Evolutionary conservation across 148 eudicot genomes (phyloP).

Genomic region (Camellia japonica): DNA sequence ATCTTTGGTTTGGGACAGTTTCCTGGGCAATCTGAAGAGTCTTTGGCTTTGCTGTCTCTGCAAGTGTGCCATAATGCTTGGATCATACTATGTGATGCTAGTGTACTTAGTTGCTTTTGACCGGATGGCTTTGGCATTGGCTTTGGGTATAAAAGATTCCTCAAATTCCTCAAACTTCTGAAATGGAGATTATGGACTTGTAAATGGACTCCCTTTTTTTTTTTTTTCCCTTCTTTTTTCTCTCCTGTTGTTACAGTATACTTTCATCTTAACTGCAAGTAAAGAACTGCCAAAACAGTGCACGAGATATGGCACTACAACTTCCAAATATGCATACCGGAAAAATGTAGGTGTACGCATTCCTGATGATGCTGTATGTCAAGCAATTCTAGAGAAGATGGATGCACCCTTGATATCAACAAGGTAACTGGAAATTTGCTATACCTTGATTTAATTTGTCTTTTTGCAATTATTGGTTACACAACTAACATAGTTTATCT

Average conservation of each 20-base stretch:
- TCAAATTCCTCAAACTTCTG: slow-evolving; percentile 4
- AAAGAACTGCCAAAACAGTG: slow-evolving; percentile 80
- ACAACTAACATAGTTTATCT: background rate
- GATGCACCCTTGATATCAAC: slow-evolving; percentile 77
- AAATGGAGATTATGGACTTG: background rate
- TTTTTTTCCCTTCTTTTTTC: too few species aligned
- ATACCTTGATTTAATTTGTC: background rate
- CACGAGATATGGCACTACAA: slow-evolving; percentile 54
- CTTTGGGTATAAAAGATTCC: background rate
- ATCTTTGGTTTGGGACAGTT: slow-evolving; percentile 1
- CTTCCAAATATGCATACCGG: slow-evolving; percentile 56
- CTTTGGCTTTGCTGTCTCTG: background rate
- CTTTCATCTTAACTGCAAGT: slow-evolving; percentile 86
- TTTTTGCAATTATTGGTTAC: background rate
- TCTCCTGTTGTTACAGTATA: slow-evolving; percentile 53
- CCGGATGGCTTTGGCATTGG: slow-evolving; percentile 12
- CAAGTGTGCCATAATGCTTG: background rate
- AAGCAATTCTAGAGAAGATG: slow-evolving; percentile 67
- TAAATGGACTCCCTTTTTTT: background rate
- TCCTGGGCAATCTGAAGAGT: background rate
- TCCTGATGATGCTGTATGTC: slow-evolving; percentile 84
- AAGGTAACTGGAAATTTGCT: slow-evolving; percentile 39
- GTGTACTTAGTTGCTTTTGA: slow-evolving; percentile 3
- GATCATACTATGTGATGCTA: background rate
- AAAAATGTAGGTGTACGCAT: slow-evolving; percentile 83